Evolutionary conservation across 495 filamentous ascomycete genomes (phyloP).

Genomic region (Cladorrhinum samala): DNA sequence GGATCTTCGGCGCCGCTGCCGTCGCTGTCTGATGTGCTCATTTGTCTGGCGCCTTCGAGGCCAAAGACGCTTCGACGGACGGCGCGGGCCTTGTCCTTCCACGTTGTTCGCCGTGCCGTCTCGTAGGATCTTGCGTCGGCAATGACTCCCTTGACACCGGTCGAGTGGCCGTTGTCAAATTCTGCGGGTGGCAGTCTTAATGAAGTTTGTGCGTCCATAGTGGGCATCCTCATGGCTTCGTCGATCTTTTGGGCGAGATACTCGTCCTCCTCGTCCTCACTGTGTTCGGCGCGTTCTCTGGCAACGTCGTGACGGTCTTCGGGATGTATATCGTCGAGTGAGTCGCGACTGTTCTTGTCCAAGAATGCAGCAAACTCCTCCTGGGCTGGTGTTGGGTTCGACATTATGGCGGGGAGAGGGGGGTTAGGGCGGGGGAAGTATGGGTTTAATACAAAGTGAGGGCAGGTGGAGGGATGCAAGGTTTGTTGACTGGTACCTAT

Average conservation of each 20-base stretch:
- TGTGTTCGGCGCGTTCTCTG: slow-evolving; percentile 42
- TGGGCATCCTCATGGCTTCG: slow-evolving; percentile 52
- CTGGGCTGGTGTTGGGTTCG: slow-evolving; percentile 56
- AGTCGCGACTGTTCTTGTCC: slow-evolving; percentile 45
- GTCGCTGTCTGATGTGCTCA: slow-evolving; percentile 47
- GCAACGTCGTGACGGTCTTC: slow-evolving; percentile 48
- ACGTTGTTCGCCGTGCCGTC: slow-evolving; percentile 63
- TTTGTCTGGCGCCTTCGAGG: slow-evolving; percentile 25
- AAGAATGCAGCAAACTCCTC: slow-evolving; percentile 79
- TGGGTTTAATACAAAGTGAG: slow-evolving; percentile 12
- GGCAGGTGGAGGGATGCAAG: slow-evolving; percentile 9
- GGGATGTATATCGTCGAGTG: slow-evolving; percentile 39
- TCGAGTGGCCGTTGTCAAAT: slow-evolving; percentile 66
- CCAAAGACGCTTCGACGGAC: slow-evolving; percentile 44
- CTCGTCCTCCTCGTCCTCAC: slow-evolving; percentile 50
- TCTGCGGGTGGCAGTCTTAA: slow-evolving; percentile 53
- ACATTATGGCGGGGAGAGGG: slow-evolving; percentile 43
- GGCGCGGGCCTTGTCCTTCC: slow-evolving; percentile 41
- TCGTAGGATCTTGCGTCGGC: slow-evolving; percentile 91
- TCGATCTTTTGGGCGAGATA: slow-evolving; percentile 54
- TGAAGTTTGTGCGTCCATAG: slow-evolving; percentile 43
- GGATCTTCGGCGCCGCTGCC: slow-evolving; percentile 31
- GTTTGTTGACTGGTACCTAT: slow-evolving; percentile 27
- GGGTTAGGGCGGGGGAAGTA: slow-evolving; percentile 8
- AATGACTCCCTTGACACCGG: slow-evolving; percentile 98